Percentiles rank a stretch among this genome's conserved stretches.
phyloP scores from a whole-genome alignment of 1,284 basidiomycete species.

The Cryptococcus sp. region DNA sequence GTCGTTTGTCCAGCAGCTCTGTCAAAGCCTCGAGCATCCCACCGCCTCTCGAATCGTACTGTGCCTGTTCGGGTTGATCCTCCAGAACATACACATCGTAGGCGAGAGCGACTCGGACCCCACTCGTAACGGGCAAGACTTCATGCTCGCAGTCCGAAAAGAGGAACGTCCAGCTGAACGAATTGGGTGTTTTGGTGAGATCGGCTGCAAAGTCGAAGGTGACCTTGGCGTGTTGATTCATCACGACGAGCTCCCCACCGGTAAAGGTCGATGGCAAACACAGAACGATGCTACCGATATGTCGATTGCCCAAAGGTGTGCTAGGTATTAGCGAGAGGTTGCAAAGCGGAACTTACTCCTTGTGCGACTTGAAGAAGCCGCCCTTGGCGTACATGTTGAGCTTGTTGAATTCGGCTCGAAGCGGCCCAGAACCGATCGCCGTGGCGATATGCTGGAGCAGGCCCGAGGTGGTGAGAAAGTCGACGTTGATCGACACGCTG shows the following conservation, averaged over 20 bases:
- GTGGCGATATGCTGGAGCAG: slow-evolving; percentile 7
- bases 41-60: no score
- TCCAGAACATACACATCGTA: slow-evolving; percentile 32
- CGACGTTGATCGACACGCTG: slow-evolving; percentile 12
- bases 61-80: no score
- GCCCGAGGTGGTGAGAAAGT: slow-evolving; percentile 6
- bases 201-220: slow-evolving; percentile 11
- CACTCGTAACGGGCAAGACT: slow-evolving; percentile 46
- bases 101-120: slow-evolving; percentile 50
- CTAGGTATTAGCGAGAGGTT: slow-evolving; percentile 2
- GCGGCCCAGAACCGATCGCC: not conserved
- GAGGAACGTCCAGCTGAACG: slow-evolving; percentile 28
- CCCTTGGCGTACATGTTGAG: slow-evolving; percentile 14
- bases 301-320: slow-evolving; percentile 10
- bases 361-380: slow-evolving; percentile 20
- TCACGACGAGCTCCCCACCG: slow-evolving; percentile 22
- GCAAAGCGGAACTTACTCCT: slow-evolving; percentile 21
- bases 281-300: slow-evolving; percentile 19
- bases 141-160: slow-evolving; percentile 52
- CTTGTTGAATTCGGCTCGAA: slow-evolving; percentile 12
- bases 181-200: not conserved
- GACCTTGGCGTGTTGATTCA: slow-evolving; percentile 6
- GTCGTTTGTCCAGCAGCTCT: not conserved
- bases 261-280: slow-evolving; percentile 19
- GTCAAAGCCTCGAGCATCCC: not conserved